Base-by-base conservation (phyloP, 2,329 filamentous ascomycete genomes). In the Leptographium flavum region DNA sequence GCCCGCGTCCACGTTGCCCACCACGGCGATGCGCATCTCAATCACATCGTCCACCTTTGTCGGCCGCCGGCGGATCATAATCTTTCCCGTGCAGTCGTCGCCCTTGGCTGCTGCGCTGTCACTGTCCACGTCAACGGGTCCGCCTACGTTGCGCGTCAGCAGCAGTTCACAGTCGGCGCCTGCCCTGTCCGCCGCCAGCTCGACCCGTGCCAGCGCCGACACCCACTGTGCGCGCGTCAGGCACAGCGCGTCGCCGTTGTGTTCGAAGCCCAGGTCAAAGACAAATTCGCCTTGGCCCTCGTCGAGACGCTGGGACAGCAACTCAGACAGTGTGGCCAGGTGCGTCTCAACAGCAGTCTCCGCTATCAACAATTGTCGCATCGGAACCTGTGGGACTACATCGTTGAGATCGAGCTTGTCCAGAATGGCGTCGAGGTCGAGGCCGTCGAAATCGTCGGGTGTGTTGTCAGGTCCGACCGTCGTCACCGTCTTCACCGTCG, bases 1-100 rank as follows among this genome's bases (percentile, higher is more conserved):
- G 0, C 92, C 92, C 10, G 92, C 92, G 60, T 98, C 92, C 45
- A 98, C 83, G 67, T 98, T 98, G 41, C 92, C 92, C 8, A 98
- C 92, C 0, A 98, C 92, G 1, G 90, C 92, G 64, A 98, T 93
- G 54, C 92, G 70, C 10, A 90, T 94, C 70, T 98, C 92, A 49
- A 95, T 94, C 23, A 94, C 84, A 47, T 93, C 79, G 58, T 96
- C 87, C 5, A 86, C 75, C 13, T 73, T 81, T 19, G 72, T 67
- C 3, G 88, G 87, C 21, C 75, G 67, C 57, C 82, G 79, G 33
- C 92, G 78, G 49, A 96, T 74, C 55, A 96, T 74, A 42, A 95
- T 61, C 61, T 94, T 96, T n/a, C 88, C 87, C 51, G 78, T 83
- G 52, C 80, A 82, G 44, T 79, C 81, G 52, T 76, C 82, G 1